Evolutionary conservation across 352 stramenopile genomes (phyloP).

Genomic region (Phytophthora meadii): DNA sequence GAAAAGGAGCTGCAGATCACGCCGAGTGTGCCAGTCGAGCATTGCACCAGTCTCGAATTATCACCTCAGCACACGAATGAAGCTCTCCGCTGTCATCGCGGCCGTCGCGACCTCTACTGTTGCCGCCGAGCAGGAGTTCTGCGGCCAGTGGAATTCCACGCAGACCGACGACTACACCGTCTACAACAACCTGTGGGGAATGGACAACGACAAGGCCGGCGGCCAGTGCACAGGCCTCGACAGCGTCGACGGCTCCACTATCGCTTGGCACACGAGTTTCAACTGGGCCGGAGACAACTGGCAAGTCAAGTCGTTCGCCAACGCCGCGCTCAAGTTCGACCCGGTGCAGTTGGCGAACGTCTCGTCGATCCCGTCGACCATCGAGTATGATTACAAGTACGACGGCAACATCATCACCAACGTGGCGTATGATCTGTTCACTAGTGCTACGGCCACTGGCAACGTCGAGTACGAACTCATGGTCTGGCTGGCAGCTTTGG

Average conservation of each 20-base stretch:
- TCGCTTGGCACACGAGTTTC: slow-evolving; percentile 50
- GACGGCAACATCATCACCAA: slow-evolving; percentile 39
- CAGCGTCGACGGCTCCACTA: slow-evolving; percentile 28
- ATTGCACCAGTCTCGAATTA: slow-evolving; percentile 11
- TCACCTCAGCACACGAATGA: slow-evolving; percentile 5
- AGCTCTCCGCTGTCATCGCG: slow-evolving; percentile 9
- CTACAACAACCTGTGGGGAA: slow-evolving; percentile 50
- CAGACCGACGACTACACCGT: slow-evolving; percentile 36
- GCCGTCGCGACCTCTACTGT: neutral
- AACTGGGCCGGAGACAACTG: slow-evolving; percentile 37
- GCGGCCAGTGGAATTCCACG: slow-evolving; percentile 32
- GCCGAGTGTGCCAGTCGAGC: too few relatives aligned
- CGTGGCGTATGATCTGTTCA: slow-evolving; percentile 49
- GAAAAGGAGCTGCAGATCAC: slow-evolving; percentile 12
- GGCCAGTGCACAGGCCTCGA: slow-evolving; percentile 45
- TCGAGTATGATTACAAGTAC: slow-evolving; percentile 44
- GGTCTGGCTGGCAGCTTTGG: slow-evolving; percentile 39
- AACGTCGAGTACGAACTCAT: slow-evolving; percentile 44
- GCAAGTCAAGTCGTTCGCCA: slow-evolving; percentile 47
- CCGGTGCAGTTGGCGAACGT: slow-evolving; percentile 37
- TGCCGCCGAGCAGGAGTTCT: slow-evolving; percentile 23
- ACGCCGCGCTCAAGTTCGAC: slow-evolving; percentile 24
- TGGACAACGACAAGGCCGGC: slow-evolving; percentile 25
- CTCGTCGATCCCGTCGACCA: slow-evolving; percentile 41
- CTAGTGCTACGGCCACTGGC: slow-evolving; percentile 22